Conservation (phyloP, 352 stramenopile genomes). For the Phytophthora aleatoria region DNA sequence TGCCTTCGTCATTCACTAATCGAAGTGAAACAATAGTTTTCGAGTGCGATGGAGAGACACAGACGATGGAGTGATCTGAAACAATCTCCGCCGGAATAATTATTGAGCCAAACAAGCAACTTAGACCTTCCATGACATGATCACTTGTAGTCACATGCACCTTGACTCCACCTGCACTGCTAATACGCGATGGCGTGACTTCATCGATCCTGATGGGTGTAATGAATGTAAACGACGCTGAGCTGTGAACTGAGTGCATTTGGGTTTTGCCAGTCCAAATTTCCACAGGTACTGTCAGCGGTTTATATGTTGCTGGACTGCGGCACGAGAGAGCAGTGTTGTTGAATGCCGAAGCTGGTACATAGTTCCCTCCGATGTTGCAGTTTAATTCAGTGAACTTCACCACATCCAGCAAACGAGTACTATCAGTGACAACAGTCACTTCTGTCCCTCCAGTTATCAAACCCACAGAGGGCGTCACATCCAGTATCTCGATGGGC, state of each 20-base stretch:
- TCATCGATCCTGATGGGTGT: constrained; percentile 24
- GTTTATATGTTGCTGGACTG: constrained; percentile 25
- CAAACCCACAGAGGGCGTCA: constrained; percentile 23
- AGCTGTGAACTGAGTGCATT: constrained; percentile 7
- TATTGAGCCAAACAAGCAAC: constrained; percentile 44
- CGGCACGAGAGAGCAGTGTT: constrained; percentile 31
- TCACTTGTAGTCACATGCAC: constrained; percentile 27
- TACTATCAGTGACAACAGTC: constrained; percentile 34
- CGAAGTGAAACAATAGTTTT: constrained; percentile 27
- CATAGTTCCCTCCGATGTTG: constrained; percentile 29
- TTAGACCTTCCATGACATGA: constrained; percentile 22
- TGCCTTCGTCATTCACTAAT: constrained; percentile 24
- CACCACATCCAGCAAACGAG: constrained; percentile 14
- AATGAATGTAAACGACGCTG: constrained; percentile 23
- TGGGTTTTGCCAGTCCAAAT: constrained; percentile 19
- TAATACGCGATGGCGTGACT: constrained; percentile 22
- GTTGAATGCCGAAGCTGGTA: constrained; percentile 26
- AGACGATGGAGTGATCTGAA: constrained; percentile 25
- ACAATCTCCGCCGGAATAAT: constrained; percentile 25
- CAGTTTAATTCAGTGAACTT: constrained; percentile 34
- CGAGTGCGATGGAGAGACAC: constrained; percentile 34
- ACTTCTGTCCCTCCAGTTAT: constrained; percentile 24
- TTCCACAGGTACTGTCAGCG: constrained; percentile 33
- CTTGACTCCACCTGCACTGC: constrained; percentile 16
- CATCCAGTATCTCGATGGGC: constrained; percentile 23